Evolutionary conservation across 139 green algal genomes (phyloP), one percentile per base, ranked within the genome.

Genomic region (Pycnococcus provasolii): DNA sequence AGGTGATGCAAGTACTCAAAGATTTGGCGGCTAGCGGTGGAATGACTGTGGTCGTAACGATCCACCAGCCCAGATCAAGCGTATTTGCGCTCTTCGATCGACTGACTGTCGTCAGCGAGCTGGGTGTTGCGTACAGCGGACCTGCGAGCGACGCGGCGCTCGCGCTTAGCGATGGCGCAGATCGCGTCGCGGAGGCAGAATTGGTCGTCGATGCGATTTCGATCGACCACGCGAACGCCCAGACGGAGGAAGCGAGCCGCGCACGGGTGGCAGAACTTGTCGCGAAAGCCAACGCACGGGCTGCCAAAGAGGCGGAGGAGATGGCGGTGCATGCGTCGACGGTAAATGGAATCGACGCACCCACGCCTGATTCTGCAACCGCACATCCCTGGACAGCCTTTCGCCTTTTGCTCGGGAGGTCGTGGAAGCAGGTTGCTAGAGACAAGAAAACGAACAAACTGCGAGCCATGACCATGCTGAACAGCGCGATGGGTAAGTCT

Each of bases 51-150:
- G 53, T 80, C 2, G 46, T 6, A 58, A 72, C 73, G 39, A 80
- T 81, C 55, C 76, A 81, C 44, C 76, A 81, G 68, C 71, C 76
- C 15, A 79, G 77, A 8, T 50, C 59, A 40, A 86, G 72, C 70
- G 89, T 97, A 60, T 97, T 91, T 57, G 72, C 66, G 45, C 77
- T 94, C 67, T 92, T 97, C 70, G 90, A 96, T 60, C 90, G 96
- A 79, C 73, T 96, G 54, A 66, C 95, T 45, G 83, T 97, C 44
- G 67, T 97, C 52, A 76, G 75, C 2, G 81, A 79, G 69, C 78
- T 78, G 9, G 42, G 66, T 47, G n/a, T 82, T 40, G 70, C 89
- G 45, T 91, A 92, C 62, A 58, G 45, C 2, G 87, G 85, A 3
- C 68, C 75, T 0, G 73, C 81, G 1, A 51, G 59, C 1, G 45